Evolutionary conservation across 2,329 filamentous ascomycete genomes (phyloP).

Genomic region (Proliferodiscus dingleyae): DNA sequence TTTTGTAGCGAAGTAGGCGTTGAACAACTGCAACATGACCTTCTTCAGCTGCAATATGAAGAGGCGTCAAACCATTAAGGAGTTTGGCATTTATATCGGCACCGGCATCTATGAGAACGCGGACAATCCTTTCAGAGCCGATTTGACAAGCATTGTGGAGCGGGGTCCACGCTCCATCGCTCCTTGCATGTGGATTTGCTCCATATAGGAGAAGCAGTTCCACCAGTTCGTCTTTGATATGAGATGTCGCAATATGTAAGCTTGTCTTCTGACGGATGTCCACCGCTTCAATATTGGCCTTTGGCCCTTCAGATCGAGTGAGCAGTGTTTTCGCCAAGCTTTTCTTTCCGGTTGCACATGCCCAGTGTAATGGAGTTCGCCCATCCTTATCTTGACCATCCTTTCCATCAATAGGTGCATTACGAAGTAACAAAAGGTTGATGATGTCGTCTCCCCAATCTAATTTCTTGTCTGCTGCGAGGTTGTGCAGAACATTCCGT

Average conservation of each 20-base stretch:
- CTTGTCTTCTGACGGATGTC: constrained; percentile 24
- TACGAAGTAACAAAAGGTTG: constrained; percentile 19
- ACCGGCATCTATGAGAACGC: constrained; percentile 16
- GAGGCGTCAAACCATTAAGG: constrained; percentile 22
- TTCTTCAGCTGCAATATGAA: constrained; percentile 23
- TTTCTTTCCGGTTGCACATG: constrained; percentile 24
- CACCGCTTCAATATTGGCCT: constrained; percentile 17
- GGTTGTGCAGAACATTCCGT: constrained; percentile 25
- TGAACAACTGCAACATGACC: constrained; percentile 22
- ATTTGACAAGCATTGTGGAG: constrained; percentile 24
- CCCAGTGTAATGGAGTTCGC: constrained; percentile 24
- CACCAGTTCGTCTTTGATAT: constrained; percentile 23
- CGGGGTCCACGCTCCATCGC: constrained; percentile 23
- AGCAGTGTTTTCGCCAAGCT: constrained; percentile 21
- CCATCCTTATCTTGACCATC: constrained; percentile 20
- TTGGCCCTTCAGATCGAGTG: constrained; percentile 12
- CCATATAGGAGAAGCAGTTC: constrained; percentile 19
- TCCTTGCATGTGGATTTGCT: constrained; percentile 15
- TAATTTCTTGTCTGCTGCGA: constrained; percentile 23
- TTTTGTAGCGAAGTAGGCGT: constrained; percentile 13
- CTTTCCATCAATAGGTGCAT: constrained; percentile 20
- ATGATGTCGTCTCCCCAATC: constrained; percentile 25
- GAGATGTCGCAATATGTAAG: constrained; percentile 19
- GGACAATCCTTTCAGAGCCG: constrained; percentile 20
- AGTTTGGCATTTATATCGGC: constrained; percentile 25